Base-by-base conservation (phyloP, 2,329 filamentous ascomycete species). In the Talaromyces pinophilus region DNA sequence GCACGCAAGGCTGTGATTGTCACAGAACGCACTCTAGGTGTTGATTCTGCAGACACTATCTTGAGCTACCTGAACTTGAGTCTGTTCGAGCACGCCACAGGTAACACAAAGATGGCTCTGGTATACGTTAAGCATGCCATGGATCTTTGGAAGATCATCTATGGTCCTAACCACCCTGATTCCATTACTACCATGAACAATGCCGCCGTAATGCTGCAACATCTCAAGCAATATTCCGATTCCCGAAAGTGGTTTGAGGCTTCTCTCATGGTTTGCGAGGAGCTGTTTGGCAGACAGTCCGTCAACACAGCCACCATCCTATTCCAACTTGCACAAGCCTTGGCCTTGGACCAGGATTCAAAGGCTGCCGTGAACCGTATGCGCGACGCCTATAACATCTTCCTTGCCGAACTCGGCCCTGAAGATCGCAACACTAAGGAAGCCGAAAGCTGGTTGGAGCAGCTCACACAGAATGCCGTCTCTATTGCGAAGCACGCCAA, bases 111-210 rank as follows among this genome's bases (percentile, higher is more conserved):
- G 80, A 86, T 87, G 67, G 95, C 94, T n/a, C 83, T 99, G 64
- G 85, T 87, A 13, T 97, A 96, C 77, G 90, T 96, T 70, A 92
- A 92, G 77, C 95, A 99, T 77, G 95, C 95, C 6, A 86, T 99
- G 71, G 90, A 95, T 76, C 84, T 99, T 69, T 98, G 94, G 94
- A 97, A 97, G 83, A 87, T 98, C 73, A 94, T 98, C 73, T 99
- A 97, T 76, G 95, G 95, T 38, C 84, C 90, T 35, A 91, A 92
- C 73, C 95, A 99, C 80, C 95, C 95, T 2, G 95, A 99, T 81
- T 96, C 93, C 8, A 97, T 99, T 80, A 99, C 96, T 8, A 98
- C 95, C 17, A 90, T 98, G 80, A 99, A 98, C 86, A 99, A 99
- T 75, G 94, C 92, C 22, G 95, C 95, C 7, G 95, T 99, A 67